A percentile compares a stretch with the other conserved stretches of the same genome.
Evolutionary conservation across 495 filamentous ascomycete species (phyloP).

Genomic region (Diplogelasinospora grovesii): DNA sequence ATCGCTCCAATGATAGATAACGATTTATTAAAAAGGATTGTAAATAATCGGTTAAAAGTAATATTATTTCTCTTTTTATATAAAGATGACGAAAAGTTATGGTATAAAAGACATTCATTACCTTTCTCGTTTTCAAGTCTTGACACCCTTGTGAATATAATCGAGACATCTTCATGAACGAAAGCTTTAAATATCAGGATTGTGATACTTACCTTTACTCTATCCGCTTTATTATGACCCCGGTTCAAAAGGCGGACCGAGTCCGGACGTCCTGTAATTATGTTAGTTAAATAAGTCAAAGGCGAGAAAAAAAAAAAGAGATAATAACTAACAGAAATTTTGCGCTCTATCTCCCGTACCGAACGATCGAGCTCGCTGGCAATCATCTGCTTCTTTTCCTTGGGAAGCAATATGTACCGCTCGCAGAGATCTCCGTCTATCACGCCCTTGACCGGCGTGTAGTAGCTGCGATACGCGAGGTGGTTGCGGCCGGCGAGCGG

Average conservation of each 20-base stretch:
- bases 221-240: no score
- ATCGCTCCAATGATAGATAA: no score
- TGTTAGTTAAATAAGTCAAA: slow-evolving; percentile 14
- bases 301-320: neutral
- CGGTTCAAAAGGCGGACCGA: slow-evolving; percentile 75
- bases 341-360: slow-evolving; percentile 86
- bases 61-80: no score
- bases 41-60: no score
- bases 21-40: no score
- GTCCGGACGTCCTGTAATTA: slow-evolving; percentile 71
- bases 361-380: slow-evolving; percentile 86
- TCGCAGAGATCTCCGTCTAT: slow-evolving; percentile 98
- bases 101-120: no score
- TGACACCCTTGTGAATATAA: no score
- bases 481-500: slow-evolving; percentile 89
- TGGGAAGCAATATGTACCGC: slow-evolving; percentile 70
- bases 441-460: slow-evolving; percentile 89
- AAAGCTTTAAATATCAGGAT: no score
- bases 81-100: no score
- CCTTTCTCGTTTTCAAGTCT: no score
- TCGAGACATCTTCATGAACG: no score
- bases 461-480: slow-evolving; percentile 89
- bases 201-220: no score
- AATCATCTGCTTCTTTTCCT: slow-evolving; percentile 89
- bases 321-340: slow-evolving; percentile 68